Percentiles rank a stretch among this genome's conserved stretches.
phyloP scores from a whole-genome alignment of 116 monocot genomes.

The Iris pallida region DNA sequence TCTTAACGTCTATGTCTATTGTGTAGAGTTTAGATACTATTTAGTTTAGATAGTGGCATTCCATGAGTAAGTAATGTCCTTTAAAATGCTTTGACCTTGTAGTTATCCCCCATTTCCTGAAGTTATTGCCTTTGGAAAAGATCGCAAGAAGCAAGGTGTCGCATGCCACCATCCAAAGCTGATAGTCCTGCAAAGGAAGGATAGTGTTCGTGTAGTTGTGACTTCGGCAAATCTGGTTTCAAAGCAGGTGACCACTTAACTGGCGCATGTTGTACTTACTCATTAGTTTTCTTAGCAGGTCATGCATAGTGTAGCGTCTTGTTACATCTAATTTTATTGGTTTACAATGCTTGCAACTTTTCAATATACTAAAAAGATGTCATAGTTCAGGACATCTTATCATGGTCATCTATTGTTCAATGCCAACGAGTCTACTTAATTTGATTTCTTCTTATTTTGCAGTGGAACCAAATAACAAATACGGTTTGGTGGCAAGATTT shows the following conservation, averaged over 20 bases:
- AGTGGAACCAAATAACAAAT: conserved; percentile 84
- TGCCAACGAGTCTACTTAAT: not conserved
- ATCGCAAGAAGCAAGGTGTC: conserved; percentile 59
- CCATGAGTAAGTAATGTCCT: not conserved
- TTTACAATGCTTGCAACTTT: not conserved
- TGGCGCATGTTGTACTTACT: not conserved
- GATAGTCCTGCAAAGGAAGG: conserved; percentile 68
- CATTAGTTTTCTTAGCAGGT: not conserved
- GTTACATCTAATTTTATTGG: not conserved
- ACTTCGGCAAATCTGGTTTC: conserved; percentile 82
- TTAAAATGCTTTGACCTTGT: not conserved
- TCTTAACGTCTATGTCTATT: not conserved
- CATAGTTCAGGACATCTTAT: not conserved
- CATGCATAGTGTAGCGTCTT: not conserved
- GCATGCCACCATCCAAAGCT: conserved; percentile 93
- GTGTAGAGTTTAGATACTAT: not conserved
- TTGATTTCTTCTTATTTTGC: conserved; percentile 14
- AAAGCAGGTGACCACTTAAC: conserved; percentile 47
- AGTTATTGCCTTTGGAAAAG: conserved; percentile 80
- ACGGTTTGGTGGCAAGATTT: conserved; percentile 94
- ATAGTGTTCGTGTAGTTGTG: conserved; percentile 57
- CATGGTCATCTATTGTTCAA: not conserved
- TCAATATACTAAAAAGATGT: not conserved
- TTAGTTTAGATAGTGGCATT: not conserved
- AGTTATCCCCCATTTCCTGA: conserved; percentile 78